A percentile compares a stretch with the other conserved stretches of the same genome.
Evolutionary conservation across 2,329 filamentous ascomycete genomes (phyloP).

Genomic region (Ambrosiella beaveri): DNA sequence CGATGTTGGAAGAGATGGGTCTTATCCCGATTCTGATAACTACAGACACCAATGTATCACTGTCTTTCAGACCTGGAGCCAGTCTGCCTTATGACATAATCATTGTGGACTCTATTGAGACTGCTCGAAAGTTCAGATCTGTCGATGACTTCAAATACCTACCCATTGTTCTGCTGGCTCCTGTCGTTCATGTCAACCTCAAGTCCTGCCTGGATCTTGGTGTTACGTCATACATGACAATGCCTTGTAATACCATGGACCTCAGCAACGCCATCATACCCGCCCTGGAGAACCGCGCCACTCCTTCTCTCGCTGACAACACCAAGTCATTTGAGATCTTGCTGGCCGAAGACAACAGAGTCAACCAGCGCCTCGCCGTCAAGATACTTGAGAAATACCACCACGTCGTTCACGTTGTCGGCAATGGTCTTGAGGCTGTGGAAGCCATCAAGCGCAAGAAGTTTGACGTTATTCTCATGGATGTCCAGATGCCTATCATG

Average conservation of each 20-base stretch:
- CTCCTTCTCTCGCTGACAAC: constrained; percentile 79
- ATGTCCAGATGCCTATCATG: constrained; percentile 99
- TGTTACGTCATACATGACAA: constrained; percentile 99
- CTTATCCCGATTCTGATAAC: constrained; percentile 73
- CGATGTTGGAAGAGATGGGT: constrained; percentile 62
- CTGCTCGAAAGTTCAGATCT: constrained; percentile 65
- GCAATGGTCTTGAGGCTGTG: constrained; percentile 85
- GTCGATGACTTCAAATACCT: constrained; percentile 97
- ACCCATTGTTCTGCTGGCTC: constrained; percentile 80
- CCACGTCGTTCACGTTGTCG: constrained; percentile 78
- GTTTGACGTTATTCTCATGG: constrained; percentile 96
- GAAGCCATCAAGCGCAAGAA: constrained; percentile 81
- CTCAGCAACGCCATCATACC: constrained; percentile 92
- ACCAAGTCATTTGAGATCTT: constrained; percentile 92
- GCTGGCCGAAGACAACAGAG: constrained; percentile 88
- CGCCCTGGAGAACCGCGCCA: constrained; percentile 80
- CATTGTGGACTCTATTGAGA: constrained; percentile 84
- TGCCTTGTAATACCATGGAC: constrained; percentile 84
- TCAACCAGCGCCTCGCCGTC: constrained; percentile 89
- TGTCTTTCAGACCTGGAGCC: constrained; percentile 33
- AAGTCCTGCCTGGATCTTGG: constrained; percentile 89
- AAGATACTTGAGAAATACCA: constrained; percentile 97
- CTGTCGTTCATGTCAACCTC: constrained; percentile 74
- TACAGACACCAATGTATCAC: constrained; percentile 49
- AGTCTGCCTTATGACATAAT: constrained; percentile 79